Evolutionary conservation across 179 eudicot genomes (phyloP).

Genomic region (Gypsophila paniculata): DNA sequence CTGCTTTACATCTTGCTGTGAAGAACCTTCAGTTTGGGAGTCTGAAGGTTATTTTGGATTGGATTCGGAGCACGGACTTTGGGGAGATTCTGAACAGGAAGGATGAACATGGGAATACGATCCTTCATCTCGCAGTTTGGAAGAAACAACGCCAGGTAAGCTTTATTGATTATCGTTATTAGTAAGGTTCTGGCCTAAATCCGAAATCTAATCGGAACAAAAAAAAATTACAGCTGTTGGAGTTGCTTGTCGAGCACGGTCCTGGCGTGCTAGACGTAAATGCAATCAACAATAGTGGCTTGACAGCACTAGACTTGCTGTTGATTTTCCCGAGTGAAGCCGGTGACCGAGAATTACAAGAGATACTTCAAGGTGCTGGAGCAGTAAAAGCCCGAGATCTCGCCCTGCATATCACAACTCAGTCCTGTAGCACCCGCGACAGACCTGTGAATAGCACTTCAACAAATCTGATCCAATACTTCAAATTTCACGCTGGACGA

Average conservation of each 20-base stretch:
- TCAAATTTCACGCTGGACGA: conserved; percentile 36
- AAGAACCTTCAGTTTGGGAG: conserved; percentile 27
- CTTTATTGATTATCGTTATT: not conserved
- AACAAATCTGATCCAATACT: conserved; percentile 26
- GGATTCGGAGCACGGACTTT: conserved; percentile 21
- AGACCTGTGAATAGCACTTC: not conserved
- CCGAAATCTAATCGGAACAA: too few relatives aligned
- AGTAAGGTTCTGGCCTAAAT: too few relatives aligned
- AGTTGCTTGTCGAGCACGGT: conserved; percentile 23
- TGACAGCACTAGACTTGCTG: conserved; percentile 42
- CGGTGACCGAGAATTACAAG: conserved; percentile 40
- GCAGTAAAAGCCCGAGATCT: conserved; percentile 30
- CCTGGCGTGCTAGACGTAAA: conserved; percentile 34
- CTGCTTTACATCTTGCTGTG: conserved; percentile 40
- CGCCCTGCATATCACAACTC: conserved; percentile 6
- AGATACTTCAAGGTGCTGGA: conserved; percentile 35
- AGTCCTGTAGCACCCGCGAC: not conserved
- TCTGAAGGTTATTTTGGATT: conserved; percentile 32
- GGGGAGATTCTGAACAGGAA: conserved; percentile 26
- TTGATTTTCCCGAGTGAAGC: conserved; percentile 40
- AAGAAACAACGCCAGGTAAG: conserved; percentile 45
- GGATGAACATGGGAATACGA: conserved; percentile 39
- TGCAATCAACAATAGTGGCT: conserved; percentile 34
- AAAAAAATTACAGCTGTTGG: conserved; percentile 27
- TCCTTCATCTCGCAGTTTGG: conserved; percentile 43